These are phyloP conservation scores for Leucaena leucocephala DNA, from an alignment of 306 rosid species.

Conservation along the genomic window DNA sequence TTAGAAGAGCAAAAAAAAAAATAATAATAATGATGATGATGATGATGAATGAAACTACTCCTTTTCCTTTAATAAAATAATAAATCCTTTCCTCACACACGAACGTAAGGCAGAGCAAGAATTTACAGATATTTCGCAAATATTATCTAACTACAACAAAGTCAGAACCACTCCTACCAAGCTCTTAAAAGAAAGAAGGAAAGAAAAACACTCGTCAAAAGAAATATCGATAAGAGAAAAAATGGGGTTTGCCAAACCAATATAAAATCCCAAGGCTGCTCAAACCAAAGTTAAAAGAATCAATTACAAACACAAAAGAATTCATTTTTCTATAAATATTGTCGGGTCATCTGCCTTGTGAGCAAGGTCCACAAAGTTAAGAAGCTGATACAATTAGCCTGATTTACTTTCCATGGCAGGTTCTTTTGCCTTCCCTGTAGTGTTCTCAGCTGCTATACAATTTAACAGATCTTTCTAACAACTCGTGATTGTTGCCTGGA, in stretches of 20 bases:
- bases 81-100: background rate
- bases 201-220: background rate
- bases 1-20: background rate
- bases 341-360: conserved; percentile 20
- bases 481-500: conserved; percentile 56
- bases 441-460: conserved; percentile 60
- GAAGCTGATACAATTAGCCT: conserved; percentile 26
- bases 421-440: conserved; percentile 1
- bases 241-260: conserved; percentile 20
- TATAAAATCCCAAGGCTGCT: background rate
- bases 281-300: conserved; percentile 27
- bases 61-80: background rate
- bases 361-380: conserved; percentile 19
- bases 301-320: conserved; percentile 14
- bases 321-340: conserved; percentile 9
- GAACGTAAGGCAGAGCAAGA: background rate
- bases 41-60: background rate
- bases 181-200: background rate
- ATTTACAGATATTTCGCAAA: conserved; percentile 6
- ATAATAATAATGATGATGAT: too few relatives aligned
- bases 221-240: background rate
- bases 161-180: background rate
- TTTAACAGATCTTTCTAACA: conserved; percentile 76
- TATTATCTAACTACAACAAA: background rate
- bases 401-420: conserved; percentile 14